Conservation (phyloP, 805 yeast species). For the Clavispora phyllophila region DNA sequence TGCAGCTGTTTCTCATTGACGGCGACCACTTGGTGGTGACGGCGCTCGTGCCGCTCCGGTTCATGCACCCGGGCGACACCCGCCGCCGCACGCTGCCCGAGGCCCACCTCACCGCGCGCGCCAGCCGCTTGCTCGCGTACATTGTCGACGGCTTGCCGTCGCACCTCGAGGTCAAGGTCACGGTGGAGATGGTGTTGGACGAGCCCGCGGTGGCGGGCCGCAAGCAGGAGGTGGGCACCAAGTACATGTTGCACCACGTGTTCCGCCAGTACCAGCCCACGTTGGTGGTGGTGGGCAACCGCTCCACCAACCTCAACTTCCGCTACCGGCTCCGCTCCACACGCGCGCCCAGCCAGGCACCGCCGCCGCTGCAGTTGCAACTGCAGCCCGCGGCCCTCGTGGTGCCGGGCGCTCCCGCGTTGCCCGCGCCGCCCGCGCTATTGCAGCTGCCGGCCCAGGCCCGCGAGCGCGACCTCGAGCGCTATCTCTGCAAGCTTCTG, state of each 20-base stretch:
- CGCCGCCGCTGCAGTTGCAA: not conserved
- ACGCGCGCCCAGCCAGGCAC: constrained; percentile 6
- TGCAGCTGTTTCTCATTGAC: constrained; percentile 24
- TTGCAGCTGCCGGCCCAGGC: not conserved
- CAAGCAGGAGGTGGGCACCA: constrained; percentile 20
- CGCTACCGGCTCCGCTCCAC: constrained; percentile 30
- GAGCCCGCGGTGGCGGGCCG: constrained; percentile 7
- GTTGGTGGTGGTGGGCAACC: constrained; percentile 33
- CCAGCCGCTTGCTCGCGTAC: constrained; percentile 19
- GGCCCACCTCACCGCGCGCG: constrained; percentile 16
- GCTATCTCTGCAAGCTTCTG: constrained; percentile 1
- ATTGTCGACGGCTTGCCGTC: constrained; percentile 14
- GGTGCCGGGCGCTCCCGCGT: not conserved
- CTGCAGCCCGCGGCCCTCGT: not conserved
- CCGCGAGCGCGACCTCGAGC: not conserved
- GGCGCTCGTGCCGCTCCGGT: constrained; percentile 27
- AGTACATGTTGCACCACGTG: constrained; percentile 32
- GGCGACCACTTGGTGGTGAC: constrained; percentile 38
- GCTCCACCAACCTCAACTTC: constrained; percentile 37
- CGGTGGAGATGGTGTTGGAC: constrained; percentile 35
- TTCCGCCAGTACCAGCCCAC: constrained; percentile 39
- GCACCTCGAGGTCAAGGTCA: constrained; percentile 28
- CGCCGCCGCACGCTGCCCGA: constrained; percentile 12
- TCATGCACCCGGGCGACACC: constrained; percentile 8
- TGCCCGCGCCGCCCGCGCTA: not conserved